Base-by-base conservation (phyloP, 768 basidiomycete species). In the Sarcodon aspratus region DNA sequence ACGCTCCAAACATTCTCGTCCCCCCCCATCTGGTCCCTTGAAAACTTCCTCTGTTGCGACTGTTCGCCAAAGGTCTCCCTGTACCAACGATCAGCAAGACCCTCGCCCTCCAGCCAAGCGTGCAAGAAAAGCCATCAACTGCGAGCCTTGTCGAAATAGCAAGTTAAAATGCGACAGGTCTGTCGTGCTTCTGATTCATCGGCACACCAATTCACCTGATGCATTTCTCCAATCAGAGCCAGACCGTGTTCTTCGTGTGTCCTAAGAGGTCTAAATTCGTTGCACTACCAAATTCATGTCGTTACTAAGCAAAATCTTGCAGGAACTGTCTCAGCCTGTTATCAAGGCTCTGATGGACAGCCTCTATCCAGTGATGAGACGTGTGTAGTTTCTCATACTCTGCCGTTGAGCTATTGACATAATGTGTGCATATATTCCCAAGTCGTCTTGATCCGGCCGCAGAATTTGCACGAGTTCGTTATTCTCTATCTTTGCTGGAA, bases 211-310 rank as follows among this genome's bases (percentile, higher is more conserved):
- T 49, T 32, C 46, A 40, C 56, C 48, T 51, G 48, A 53, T 52
- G 49, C 52, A 50, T 45, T 51, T 37, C 4, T 38, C n/a, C 33
- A 27, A 40, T 0, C 61, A 89, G 88, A 65, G 88, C 83, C 58
- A 80, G 86, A 9, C 88, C 88, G n/a, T 91, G 88, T 59, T 89
- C 87, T 3, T 87, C 85, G 15, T 91, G 88, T 63, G 86, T 90
- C 43, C 69, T 90, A 55, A 72, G 88, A 68, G 88, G 86, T 80
- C 21, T 27, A 5, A 27, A 27, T 27, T 27, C 2, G 21, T 27
- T 27, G 21, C 21, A 27, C 21, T 2, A 5, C 21, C 2, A 5
- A 27, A 27, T 3, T 5, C 21, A 27, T 27, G 21, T 27, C 21
- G 21, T 27, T 27, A 27, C 5, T 27, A 27, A 27, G 3, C 21